Base-by-base conservation (phyloP, 805 yeast species). In the Cyberlindnera xylosilytica region DNA sequence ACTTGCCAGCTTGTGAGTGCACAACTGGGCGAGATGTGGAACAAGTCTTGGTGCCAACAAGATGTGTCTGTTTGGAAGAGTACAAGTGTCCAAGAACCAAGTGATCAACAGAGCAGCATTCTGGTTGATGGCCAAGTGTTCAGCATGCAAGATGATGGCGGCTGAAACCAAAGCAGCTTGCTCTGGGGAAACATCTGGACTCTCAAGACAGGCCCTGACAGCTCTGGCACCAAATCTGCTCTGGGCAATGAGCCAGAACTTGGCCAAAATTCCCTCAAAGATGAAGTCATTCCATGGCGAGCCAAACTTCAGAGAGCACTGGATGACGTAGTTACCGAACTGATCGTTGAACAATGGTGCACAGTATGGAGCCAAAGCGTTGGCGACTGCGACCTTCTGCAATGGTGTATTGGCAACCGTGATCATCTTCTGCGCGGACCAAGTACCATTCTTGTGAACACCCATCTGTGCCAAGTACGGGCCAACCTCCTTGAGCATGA, bases 361-460 rank as follows among this genome's bases (percentile, higher is more conserved):
- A 36, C 93, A 78, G 57, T 84, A 89, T 1, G 95, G 93, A 46
- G 78, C 76, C 49, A 93, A 73, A 31, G 88, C 77, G 20, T 76
- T 69, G 8, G 83, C 80, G 34, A 93, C 85, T 37, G 84, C 60
- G 53, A 72, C 66, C 61, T 78, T 83, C 54, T 81, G 87, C 37
- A 77, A 73, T 34, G 73, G 79, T 37, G 79, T 79, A 49, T 73
- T 65, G 4, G 88, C 83, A 34, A 81, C 81, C 51, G 81, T 84
- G 53, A 93, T 89, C 63, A 93, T 83, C 64, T 91, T 93, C 64
- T 93, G 99, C 19, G 96, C 95, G 2, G 97, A 98, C 99, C 99
- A 93, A 5, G 99, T 93, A 48, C 99, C 99, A 62, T 93, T 93
- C 59, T 93, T 93, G 67, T 93, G 99, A 42, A 88, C 83, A 54